Base-by-base conservation (phyloP, 306 rosid genomes). In the Citrullus colocynthis region DNA sequence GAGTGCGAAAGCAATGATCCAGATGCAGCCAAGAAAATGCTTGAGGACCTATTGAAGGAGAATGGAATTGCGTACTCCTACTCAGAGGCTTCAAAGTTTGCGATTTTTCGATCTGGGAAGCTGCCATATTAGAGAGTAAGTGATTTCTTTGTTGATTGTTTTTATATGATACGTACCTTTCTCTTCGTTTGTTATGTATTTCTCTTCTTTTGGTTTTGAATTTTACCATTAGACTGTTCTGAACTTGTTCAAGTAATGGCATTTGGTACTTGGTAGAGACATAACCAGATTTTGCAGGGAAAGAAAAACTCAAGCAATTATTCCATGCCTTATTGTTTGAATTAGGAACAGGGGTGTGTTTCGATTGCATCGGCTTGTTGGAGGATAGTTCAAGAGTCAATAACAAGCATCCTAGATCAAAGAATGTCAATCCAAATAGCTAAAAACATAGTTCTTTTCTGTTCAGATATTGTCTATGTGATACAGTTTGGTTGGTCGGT, bases 1-100 rank as follows among this genome's bases (percentile, higher is more conserved):
- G 99, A 95, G 78, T 95, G 97, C 77, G 97, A 95, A 88, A 92
- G 87, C 79, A 24, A 34, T 51, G 91, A 90, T 75, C 97, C 97
- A 51, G 93, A 95, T 42, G 86, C 37, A 14, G 97, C 90, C 62
- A 90, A 92, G 80, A 65, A 82, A 21, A 14, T 86, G 59, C 86
- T 95, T 0, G 97, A 92, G 82, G 92, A 85, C 7, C 78, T 95
- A 21, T 81, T 95, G 87, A 86, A 88, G 88, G 97, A 88, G 63
- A 89, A 87, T 78, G 85, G 78, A 49, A 79, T 95, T 12, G 81
- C 81, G 41, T 90, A 90, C 82, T 89, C 93, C 0, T 86, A 92
- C 83, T 92, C 97, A 0, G 44, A 81, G 48, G 64, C 44, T 2
- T 90, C 98, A 39, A 95, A 92, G 80, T 95, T 90, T 14, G 91